Conservation (phyloP, 495 filamentous ascomycete species). For the Barbatosphaeria neglecta region DNA sequence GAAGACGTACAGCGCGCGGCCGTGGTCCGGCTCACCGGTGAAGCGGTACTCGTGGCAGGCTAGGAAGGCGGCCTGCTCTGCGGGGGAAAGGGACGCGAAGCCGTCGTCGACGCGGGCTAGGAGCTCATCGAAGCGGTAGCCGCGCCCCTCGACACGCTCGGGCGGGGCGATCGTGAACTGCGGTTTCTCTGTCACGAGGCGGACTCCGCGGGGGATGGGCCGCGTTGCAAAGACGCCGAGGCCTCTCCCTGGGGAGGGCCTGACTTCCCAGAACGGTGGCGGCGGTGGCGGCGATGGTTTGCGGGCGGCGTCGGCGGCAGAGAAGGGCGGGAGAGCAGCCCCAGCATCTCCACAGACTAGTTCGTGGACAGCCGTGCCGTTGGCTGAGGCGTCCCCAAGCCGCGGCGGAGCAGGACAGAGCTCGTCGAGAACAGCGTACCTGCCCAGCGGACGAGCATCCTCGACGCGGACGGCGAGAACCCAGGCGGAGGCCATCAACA, state of each 20-base stretch:
- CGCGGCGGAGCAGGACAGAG: too few species aligned
- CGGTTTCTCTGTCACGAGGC: slow-evolving; percentile 9
- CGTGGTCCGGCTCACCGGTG: not conserved
- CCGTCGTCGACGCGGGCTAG: not conserved
- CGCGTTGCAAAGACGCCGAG: slow-evolving; percentile 20
- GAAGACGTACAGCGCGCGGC: slow-evolving; percentile 6
- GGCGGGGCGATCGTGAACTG: slow-evolving; percentile 7
- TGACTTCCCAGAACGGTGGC: slow-evolving; percentile 1
- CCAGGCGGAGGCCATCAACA: too few species aligned
- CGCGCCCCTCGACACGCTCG: slow-evolving; percentile 3
- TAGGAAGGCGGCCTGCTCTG: slow-evolving; percentile 4
- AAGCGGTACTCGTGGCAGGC: slow-evolving; percentile 6
- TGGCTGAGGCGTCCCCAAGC: too few species aligned
- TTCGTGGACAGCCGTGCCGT: too few species aligned
- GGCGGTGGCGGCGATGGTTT: not conserved
- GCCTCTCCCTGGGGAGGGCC: slow-evolving; percentile 11
- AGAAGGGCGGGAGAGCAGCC: too few species aligned
- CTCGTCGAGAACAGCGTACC: too few species aligned
- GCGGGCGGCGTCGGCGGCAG: not conserved
- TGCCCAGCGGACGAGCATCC: too few species aligned
- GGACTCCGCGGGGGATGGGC: slow-evolving; percentile 11
- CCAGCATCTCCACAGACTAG: too few species aligned
- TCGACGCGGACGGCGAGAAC: too few species aligned
- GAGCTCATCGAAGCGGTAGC: slow-evolving; percentile 7
- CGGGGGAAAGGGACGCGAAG: not conserved